A percentile compares a stretch with the other conserved stretches of the same genome.
phyloP scores from a whole-genome alignment of 208 protist genomes.

The Wallacemonas sp. region DNA sequence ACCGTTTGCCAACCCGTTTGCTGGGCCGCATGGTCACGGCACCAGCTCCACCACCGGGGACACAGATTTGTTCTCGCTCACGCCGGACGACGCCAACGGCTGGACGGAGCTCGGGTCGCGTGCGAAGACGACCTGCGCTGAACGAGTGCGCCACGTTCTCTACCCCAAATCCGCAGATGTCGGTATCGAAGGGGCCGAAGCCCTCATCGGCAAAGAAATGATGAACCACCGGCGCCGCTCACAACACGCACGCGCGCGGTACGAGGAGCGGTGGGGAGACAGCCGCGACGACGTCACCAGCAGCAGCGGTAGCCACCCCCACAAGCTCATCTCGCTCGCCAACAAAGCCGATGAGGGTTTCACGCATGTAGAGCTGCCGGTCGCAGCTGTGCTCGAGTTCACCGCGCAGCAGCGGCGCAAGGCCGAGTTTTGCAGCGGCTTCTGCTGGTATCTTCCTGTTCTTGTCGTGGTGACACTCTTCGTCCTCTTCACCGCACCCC shows the following conservation, averaged over 20 bases:
- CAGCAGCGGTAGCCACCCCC: not conserved
- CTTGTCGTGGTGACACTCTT: constrained; percentile 24
- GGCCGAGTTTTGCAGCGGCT: constrained; percentile 15
- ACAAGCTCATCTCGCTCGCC: not conserved
- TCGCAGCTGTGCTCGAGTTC: constrained; percentile 19
- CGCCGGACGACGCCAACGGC: not conserved
- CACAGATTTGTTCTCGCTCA: not conserved
- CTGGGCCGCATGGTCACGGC: not conserved
- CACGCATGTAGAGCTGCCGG: constrained; percentile 22
- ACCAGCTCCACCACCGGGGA: not conserved
- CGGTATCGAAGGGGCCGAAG: not conserved
- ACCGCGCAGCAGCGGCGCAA: constrained; percentile 16
- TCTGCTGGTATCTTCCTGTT: constrained; percentile 20
- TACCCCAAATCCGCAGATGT: not conserved
- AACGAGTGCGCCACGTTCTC: not conserved
- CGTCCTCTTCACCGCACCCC: constrained; percentile 1
- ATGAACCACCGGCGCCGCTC: not conserved
- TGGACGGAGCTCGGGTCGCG: not conserved
- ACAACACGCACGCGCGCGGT: not conserved
- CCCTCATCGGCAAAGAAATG: constrained; percentile 5
- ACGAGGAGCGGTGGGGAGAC: not conserved
- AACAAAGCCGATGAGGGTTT: constrained; percentile 10
- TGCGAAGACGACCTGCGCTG: not conserved
- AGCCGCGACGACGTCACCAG: not conserved
- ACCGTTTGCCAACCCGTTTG: not conserved